Evolutionary conservation across 192 early-diverging fungal species (phyloP).

Genomic region (Pilaira anomala): DNA sequence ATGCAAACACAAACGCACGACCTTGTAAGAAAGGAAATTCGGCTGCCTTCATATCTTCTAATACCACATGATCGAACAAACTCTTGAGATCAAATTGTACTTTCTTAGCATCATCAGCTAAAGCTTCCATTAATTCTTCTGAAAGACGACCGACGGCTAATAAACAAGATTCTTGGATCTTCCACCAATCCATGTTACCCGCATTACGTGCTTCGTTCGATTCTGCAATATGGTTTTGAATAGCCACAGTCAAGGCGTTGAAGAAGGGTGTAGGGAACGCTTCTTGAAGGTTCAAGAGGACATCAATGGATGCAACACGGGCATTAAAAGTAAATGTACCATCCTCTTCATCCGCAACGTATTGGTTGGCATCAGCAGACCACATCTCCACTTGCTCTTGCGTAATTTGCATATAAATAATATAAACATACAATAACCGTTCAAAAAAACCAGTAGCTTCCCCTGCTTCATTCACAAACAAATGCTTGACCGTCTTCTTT

Average conservation of each 20-base stretch:
- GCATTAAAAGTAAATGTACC: constrained; percentile 85
- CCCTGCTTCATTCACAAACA: constrained; percentile 49
- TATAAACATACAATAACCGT: constrained; percentile 53
- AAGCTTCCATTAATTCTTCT: constrained; percentile 53
- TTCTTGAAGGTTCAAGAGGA: constrained; percentile 41
- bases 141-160: constrained; percentile 70
- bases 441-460: constrained; percentile 46
- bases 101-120: constrained; percentile 41
- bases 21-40: constrained; percentile 84
- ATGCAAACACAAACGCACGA: constrained; percentile 85
- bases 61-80: constrained; percentile 80
- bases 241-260: constrained; percentile 50
- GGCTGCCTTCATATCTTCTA: constrained; percentile 59
- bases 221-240: constrained; percentile 48
- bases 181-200: constrained; percentile 72
- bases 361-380: constrained; percentile 82
- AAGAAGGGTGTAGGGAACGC: constrained; percentile 42
- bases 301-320: constrained; percentile 77
- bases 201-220: constrained; percentile 50
- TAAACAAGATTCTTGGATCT: constrained; percentile 79
- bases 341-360: constrained; percentile 89
- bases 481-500: constrained; percentile 49
- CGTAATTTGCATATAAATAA: constrained; percentile 82
- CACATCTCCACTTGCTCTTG: constrained; percentile 76
- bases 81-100: constrained; percentile 67